These are phyloP conservation scores for Graphiopsis chlorocephala DNA, from an alignment of 2,329 filamentous ascomycete genomes.

Conservation along the genomic window DNA sequence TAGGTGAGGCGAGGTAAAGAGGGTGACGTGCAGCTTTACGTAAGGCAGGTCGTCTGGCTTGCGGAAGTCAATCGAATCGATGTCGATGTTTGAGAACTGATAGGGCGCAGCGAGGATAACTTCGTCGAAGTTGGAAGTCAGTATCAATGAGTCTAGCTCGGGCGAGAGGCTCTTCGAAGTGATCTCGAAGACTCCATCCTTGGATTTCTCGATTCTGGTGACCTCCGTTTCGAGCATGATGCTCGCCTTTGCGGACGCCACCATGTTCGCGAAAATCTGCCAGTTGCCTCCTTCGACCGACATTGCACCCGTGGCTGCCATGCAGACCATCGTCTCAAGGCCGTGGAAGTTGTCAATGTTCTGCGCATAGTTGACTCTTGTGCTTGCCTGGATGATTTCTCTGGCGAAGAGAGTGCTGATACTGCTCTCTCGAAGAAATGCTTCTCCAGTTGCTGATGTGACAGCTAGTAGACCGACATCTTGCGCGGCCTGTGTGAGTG, in stretches of 20 bases:
- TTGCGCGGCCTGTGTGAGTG: conserved; percentile 65
- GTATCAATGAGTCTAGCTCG: neutral
- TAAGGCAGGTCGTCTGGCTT: conserved; percentile 79
- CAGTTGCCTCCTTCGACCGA: conserved; percentile 84
- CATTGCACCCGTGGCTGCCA: conserved; percentile 82
- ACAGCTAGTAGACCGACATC: conserved; percentile 65
- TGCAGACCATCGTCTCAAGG: conserved; percentile 84
- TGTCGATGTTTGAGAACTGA: conserved; percentile 71
- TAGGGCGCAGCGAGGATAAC: conserved; percentile 80
- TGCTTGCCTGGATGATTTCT: conserved; percentile 86
- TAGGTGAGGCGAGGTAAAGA: conserved; percentile 75
- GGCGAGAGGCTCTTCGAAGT: neutral
- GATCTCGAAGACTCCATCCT: neutral
- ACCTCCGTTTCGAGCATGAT: conserved; percentile 68
- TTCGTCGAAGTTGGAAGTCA: conserved; percentile 39
- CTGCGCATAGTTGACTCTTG: conserved; percentile 90
- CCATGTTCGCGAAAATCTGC: conserved; percentile 86
- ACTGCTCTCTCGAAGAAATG: conserved; percentile 66
- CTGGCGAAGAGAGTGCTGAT: conserved; percentile 66
- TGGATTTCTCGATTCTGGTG: conserved; percentile 49
- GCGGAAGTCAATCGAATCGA: conserved; percentile 44
- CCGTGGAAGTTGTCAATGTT: conserved; percentile 86
- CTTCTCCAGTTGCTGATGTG: conserved; percentile 69
- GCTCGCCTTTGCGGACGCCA: conserved; percentile 60
- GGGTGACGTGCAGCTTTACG: conserved; percentile 80